phyloP scores from a whole-genome alignment of 768 basidiomycete genomes.

The Podaxis carcinomalis region DNA sequence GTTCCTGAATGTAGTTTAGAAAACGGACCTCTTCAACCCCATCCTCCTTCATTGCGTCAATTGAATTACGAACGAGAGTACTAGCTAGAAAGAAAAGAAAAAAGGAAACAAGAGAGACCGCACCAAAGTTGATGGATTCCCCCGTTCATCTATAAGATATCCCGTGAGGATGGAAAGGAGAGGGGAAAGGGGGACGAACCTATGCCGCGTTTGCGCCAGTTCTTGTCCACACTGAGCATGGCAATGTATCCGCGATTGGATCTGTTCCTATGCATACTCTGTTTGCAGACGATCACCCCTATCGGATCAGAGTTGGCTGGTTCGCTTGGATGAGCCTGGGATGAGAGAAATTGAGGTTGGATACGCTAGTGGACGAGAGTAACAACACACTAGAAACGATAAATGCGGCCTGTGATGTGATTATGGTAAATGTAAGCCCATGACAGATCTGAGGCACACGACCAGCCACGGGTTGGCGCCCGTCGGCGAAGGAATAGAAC shows the following conservation, averaged over 20 bases:
- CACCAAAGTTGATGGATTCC: slow-evolving; percentile 41
- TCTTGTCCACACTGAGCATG: slow-evolving; percentile 88
- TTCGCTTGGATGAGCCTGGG: slow-evolving; percentile 55
- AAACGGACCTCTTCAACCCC: slow-evolving; percentile 81
- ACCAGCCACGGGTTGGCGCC: slow-evolving; percentile 14
- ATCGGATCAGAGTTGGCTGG: slow-evolving; percentile 51
- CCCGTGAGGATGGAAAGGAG: slow-evolving; percentile 37
- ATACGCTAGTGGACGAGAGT: not conserved
- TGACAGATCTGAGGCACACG: slow-evolving; percentile 25
- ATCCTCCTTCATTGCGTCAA: slow-evolving; percentile 77
- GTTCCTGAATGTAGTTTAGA: not conserved
- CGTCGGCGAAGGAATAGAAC: slow-evolving; percentile 23
- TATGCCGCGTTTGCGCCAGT: slow-evolving; percentile 87
- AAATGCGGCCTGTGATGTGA: slow-evolving; percentile 74
- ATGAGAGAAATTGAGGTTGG: not conserved
- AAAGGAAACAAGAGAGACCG: slow-evolving; percentile 31
- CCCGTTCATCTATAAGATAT: slow-evolving; percentile 35
- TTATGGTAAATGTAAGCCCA: slow-evolving; percentile 15
- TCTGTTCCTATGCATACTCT: slow-evolving; percentile 75
- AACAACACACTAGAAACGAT: slow-evolving; percentile 60
- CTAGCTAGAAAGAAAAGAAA: slow-evolving; percentile 58
- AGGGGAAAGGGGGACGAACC: slow-evolving; percentile 51
- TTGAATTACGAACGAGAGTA: slow-evolving; percentile 75
- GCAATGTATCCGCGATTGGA: slow-evolving; percentile 94
- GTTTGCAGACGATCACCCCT: slow-evolving; percentile 96